A percentile compares a stretch with the other conserved stretches of the same genome.
These are phyloP conservation scores for Sphagnum fallax DNA, from an alignment of 228 moss, liverwort and hornwort species.

Conservation along the genomic window DNA sequence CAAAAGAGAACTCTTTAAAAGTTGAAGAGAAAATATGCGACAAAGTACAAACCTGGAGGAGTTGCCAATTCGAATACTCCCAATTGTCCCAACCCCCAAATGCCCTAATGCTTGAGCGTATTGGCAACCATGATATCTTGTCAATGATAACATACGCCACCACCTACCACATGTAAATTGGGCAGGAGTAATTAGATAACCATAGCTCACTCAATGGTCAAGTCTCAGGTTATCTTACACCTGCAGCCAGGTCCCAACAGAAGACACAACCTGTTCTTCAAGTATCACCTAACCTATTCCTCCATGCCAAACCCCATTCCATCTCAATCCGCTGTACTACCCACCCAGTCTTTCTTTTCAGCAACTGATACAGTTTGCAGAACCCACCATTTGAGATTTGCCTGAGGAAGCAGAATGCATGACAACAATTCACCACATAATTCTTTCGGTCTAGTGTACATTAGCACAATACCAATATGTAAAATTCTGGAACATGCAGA, in stretches of 20 bases:
- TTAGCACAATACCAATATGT: too few relatives aligned
- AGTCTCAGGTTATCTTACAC: conserved; percentile 1
- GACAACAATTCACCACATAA: too few relatives aligned
- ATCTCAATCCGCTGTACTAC: too few relatives aligned
- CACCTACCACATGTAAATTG: conserved; percentile 46
- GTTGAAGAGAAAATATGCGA: too few relatives aligned
- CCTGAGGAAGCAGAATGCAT: too few relatives aligned
- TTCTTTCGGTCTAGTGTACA: too few relatives aligned
- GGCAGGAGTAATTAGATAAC: conserved; percentile 23
- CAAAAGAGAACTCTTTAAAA: too few relatives aligned
- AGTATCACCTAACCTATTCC: not conserved
- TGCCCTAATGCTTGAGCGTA: conserved; percentile 64
- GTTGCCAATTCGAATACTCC: conserved; percentile 74
- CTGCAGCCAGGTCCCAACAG: conserved; percentile 15
- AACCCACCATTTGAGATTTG: too few relatives aligned
- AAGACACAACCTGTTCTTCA: conserved; percentile 11
- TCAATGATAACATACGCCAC: conserved; percentile 80
- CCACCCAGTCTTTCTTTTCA: too few relatives aligned
- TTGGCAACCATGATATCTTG: conserved; percentile 59
- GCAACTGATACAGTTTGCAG: too few relatives aligned
- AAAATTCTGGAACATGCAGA: too few relatives aligned
- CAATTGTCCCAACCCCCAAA: conserved; percentile 91
- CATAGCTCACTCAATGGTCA: conserved; percentile 18
- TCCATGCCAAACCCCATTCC: too few relatives aligned
- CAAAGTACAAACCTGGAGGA: conserved; percentile 46